Evolutionary conservation across 306 rosid species (phyloP).

Genomic region (Cucumis cinereus): DNA sequence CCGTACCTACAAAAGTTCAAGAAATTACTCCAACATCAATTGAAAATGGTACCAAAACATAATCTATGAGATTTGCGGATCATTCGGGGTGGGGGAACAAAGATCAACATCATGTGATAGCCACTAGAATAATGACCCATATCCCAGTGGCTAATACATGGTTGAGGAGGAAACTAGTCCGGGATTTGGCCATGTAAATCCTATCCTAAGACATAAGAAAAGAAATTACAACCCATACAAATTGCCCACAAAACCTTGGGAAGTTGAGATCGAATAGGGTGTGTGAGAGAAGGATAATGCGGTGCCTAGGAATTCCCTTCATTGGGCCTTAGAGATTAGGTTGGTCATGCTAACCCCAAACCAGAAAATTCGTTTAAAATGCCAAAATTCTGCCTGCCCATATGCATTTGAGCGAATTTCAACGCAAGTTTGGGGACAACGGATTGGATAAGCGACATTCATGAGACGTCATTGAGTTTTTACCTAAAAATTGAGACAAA

Average conservation of each 20-base stretch:
- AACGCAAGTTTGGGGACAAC: neutral
- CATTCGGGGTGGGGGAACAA: neutral
- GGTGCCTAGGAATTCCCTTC: neutral
- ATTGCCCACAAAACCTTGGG: neutral
- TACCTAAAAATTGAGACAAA: neutral
- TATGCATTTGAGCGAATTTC: neutral
- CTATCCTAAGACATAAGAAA: neutral
- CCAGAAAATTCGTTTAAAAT: neutral
- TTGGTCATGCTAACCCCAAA: neutral
- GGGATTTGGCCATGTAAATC: neutral
- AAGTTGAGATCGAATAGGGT: neutral
- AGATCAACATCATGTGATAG: neutral
- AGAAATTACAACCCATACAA: no score
- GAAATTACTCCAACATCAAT: slow-evolving; percentile 6
- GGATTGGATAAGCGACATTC: neutral
- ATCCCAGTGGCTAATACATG: neutral
- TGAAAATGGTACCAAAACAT: neutral
- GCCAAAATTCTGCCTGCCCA: neutral
- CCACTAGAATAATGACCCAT: neutral
- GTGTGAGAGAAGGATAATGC: no score
- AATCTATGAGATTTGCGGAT: neutral
- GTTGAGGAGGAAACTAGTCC: neutral
- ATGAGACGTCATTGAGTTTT: neutral
- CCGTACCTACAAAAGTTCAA: slow-evolving; percentile 7
- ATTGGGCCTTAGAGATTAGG: neutral